phyloP scores from a whole-genome alignment of 169 alveolate genomes.

The Toxoplasma gondii region DNA sequence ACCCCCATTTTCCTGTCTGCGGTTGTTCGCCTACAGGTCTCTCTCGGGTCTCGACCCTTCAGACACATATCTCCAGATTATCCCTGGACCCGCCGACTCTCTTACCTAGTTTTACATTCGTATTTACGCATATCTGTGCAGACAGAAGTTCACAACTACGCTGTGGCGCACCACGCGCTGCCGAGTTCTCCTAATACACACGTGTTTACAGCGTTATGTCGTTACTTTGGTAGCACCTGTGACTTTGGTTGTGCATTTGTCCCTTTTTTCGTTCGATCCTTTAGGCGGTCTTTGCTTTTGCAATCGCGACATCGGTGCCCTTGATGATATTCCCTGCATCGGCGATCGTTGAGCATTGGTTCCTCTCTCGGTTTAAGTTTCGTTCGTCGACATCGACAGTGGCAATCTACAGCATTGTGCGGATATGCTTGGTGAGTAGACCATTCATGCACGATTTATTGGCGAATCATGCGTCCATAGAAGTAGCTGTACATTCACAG shows the following conservation, averaged over 20 bases:
- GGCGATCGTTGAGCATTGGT: not conserved
- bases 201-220: no score
- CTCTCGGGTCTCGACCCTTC: not conserved
- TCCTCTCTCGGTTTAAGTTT: not conserved
- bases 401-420: not conserved
- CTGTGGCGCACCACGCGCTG: no score
- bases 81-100: not conserved
- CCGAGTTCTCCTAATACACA: no score
- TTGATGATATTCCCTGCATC: slow-evolving; percentile 23
- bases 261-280: not conserved
- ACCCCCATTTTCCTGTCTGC: no score
- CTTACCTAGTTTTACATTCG: no score
- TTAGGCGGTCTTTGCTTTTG: slow-evolving; percentile 1
- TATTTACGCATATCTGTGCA: no score
- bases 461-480: no score
- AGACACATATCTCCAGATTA: not conserved
- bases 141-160: no score
- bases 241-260: not conserved
- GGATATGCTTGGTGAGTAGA: not conserved
- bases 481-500: no score
- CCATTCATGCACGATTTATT: not conserved
- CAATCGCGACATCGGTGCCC: not conserved
- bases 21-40: no score
- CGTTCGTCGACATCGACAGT: not conserved
- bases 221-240: no score